A percentile compares a stretch with the other conserved stretches of the same genome.
Conservation (phyloP, 345 rosid genomes). For the Cochlearia excelsa region DNA sequence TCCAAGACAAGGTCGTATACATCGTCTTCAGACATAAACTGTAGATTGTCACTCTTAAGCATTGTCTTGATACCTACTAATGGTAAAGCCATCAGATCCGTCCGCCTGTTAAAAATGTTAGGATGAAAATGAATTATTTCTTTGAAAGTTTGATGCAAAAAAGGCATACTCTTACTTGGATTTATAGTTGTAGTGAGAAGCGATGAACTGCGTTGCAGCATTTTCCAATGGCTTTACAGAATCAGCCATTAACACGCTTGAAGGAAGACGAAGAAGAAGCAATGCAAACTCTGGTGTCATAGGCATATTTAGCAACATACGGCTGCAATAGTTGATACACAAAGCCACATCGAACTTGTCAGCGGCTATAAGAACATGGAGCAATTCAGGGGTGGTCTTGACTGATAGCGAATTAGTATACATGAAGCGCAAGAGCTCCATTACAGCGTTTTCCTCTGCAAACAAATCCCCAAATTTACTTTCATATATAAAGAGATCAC, state of each 20-base stretch:
- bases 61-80: constrained; percentile 77
- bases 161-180: constrained; percentile 58
- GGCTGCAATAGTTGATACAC: constrained; percentile 78
- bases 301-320: constrained; percentile 51
- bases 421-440: constrained; percentile 80
- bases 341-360: constrained; percentile 84
- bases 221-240: constrained; percentile 72
- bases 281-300: constrained; percentile 79
- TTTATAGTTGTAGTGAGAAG: constrained; percentile 56
- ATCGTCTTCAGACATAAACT: constrained; percentile 66
- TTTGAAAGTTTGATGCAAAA: background rate
- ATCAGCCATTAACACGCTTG: constrained; percentile 57
- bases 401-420: constrained; percentile 51
- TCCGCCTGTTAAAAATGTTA: background rate
- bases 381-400: constrained; percentile 47
- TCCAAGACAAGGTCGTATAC: constrained; percentile 63
- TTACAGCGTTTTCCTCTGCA: constrained; percentile 77
- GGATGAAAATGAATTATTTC: background rate
- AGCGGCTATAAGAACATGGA: constrained; percentile 75
- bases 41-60: constrained; percentile 63
- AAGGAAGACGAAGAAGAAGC: constrained; percentile 78
- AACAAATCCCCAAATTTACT: background rate
- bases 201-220: constrained; percentile 68
- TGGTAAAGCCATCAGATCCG: constrained; percentile 53
- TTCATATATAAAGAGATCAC: background rate